Conservation (phyloP, 495 filamentous ascomycete species). For the Beverwykella pulmonaria region DNA sequence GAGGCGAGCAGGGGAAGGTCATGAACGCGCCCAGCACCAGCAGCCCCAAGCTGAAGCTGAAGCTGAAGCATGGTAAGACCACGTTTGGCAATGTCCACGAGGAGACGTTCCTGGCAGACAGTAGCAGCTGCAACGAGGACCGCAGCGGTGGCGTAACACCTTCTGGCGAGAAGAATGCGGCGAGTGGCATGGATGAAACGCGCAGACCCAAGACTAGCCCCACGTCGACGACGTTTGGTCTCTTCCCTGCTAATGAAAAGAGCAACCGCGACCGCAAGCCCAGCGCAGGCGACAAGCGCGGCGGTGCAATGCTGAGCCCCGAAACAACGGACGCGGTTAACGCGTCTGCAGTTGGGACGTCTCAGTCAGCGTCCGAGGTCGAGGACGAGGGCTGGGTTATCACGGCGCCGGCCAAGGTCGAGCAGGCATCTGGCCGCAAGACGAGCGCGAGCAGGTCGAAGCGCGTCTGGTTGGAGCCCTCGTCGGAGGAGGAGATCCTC, state of each 20-base stretch:
- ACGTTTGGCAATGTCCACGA: slow-evolving; percentile 42
- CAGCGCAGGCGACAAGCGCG: slow-evolving; percentile 24
- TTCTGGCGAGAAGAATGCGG: slow-evolving; percentile 28
- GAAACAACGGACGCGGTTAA: slow-evolving; percentile 1
- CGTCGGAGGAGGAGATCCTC: slow-evolving; percentile 51
- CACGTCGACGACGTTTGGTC: slow-evolving; percentile 6
- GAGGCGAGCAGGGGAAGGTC: slow-evolving; percentile 25
- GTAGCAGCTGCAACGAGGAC: slow-evolving; percentile 54
- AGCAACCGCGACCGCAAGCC: slow-evolving; percentile 20
- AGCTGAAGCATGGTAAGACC: slow-evolving; percentile 33
- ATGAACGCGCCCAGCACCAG: slow-evolving; percentile 20
- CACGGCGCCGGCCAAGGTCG: slow-evolving; percentile 24
- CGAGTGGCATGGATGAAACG: slow-evolving; percentile 22
- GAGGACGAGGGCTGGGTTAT: slow-evolving; percentile 44
- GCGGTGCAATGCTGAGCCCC: slow-evolving; percentile 19
- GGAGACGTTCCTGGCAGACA: slow-evolving; percentile 56
- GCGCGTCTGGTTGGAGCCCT: slow-evolving; percentile 47
- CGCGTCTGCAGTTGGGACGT: neutral
- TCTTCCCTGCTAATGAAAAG: slow-evolving; percentile 4
- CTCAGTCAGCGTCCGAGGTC: slow-evolving; percentile 30
- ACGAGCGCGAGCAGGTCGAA: slow-evolving; percentile 34
- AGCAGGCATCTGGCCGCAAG: slow-evolving; percentile 12
- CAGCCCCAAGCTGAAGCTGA: slow-evolving; percentile 37
- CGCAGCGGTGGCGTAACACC: slow-evolving; percentile 25
- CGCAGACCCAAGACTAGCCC: slow-evolving; percentile 29